These are phyloP conservation scores for Olyra latifolia DNA, from an alignment of 176 grass and related monocot species.

Conservation along the genomic window DNA sequence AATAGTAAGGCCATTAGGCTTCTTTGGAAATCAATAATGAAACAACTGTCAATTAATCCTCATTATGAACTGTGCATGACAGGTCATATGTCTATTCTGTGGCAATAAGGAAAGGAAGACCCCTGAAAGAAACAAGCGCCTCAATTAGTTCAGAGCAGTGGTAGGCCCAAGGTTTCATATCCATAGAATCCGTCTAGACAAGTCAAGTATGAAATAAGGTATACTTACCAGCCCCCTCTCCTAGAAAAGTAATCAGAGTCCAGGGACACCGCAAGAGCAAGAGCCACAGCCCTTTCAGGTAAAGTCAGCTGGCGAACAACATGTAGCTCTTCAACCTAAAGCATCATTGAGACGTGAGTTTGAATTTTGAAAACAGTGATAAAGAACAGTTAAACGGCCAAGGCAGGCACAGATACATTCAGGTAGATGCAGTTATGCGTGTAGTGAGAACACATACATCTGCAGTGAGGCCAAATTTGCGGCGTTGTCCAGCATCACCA, in stretches of 20 bases:
- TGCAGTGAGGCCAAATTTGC: constrained; percentile 24
- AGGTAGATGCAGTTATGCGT: not conserved
- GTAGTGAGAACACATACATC: constrained; percentile 44
- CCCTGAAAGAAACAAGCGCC: constrained; percentile 63
- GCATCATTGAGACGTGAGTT: not conserved
- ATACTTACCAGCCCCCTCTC: constrained; percentile 76
- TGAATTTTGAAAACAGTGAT: not conserved
- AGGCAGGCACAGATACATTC: not conserved
- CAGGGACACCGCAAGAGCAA: constrained; percentile 85
- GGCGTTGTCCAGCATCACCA: constrained; percentile 51
- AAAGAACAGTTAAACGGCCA: not conserved
- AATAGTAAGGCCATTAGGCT: not conserved
- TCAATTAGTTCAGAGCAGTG: constrained; percentile 14
- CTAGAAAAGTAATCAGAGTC: constrained; percentile 91
- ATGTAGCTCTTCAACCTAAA: constrained; percentile 69
- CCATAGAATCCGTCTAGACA: not conserved
- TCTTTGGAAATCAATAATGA: constrained; percentile 12
- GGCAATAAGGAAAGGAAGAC: constrained; percentile 74
- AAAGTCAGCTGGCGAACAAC: constrained; percentile 71
- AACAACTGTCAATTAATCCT: not conserved
- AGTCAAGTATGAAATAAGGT: constrained; percentile 9
- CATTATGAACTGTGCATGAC: not conserved
- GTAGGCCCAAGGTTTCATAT: not conserved
- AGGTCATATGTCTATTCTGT: constrained; percentile 49
- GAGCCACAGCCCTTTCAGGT: constrained; percentile 78